Conservation (phyloP, 306 rosid species). For the Neltuma alba region DNA sequence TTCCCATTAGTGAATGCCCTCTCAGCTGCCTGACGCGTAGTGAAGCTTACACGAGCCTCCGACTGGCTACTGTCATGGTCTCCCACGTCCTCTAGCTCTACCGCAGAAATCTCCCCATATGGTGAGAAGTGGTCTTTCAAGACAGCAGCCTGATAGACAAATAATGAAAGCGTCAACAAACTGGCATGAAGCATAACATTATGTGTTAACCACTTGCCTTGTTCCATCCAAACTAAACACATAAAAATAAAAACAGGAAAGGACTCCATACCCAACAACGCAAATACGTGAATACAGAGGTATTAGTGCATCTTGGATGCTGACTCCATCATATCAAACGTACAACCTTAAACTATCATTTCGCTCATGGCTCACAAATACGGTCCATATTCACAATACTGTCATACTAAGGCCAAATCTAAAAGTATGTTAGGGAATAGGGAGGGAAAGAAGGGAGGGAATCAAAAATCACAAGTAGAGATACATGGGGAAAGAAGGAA, state of each 20-base stretch:
- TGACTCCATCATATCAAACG: neutral
- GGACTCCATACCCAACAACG: neutral
- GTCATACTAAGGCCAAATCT: neutral
- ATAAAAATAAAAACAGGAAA: neutral
- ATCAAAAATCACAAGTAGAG: neutral
- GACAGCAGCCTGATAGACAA: conserved; percentile 57
- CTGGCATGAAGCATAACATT: neutral
- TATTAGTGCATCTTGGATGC: neutral
- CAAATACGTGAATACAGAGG: neutral
- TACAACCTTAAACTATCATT: neutral
- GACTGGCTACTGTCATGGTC: conserved; percentile 44
- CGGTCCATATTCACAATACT: neutral
- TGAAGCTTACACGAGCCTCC: conserved; percentile 56
- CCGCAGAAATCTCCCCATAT: conserved; percentile 62
- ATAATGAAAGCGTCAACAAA: conserved; percentile 16
- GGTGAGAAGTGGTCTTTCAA: conserved; percentile 81
- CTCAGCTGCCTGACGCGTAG: conserved; percentile 76
- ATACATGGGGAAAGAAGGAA: neutral
- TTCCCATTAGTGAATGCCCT: conserved; percentile 68
- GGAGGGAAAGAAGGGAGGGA: neutral
- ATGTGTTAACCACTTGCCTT: neutral
- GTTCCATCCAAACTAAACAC: neutral
- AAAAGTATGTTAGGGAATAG: neutral
- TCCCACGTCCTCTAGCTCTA: conserved; percentile 60
- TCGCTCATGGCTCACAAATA: neutral